phyloP scores from a whole-genome alignment of 1,139 yeast genomes.

The Lodderomyces theae region DNA sequence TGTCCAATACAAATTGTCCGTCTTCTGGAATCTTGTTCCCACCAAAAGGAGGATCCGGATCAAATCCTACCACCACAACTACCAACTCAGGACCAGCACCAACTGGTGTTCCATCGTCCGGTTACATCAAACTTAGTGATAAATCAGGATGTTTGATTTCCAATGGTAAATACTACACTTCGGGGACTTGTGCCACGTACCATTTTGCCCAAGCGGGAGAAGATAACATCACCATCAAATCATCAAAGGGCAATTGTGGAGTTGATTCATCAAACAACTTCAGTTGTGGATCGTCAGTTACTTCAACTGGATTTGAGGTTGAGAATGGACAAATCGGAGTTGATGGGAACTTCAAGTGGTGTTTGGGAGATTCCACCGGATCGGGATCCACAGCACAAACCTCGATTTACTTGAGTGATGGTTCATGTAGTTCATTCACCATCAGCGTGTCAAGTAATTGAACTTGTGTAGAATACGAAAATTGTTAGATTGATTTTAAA shows the following conservation, averaged over 20 bases:
- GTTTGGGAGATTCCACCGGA: constrained; percentile 39
- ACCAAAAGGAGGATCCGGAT: constrained; percentile 46
- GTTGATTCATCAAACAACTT: constrained; percentile 35
- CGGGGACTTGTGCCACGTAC: constrained; percentile 86
- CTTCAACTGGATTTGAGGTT: constrained; percentile 52
- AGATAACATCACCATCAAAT: constrained; percentile 67
- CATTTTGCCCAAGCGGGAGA: constrained; percentile 39
- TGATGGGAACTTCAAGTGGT: constrained; percentile 67
- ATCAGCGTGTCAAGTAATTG: constrained; percentile 8
- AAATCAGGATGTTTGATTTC: constrained; percentile 77
- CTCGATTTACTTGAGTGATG: constrained; percentile 49
- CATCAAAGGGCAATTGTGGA: constrained; percentile 76
- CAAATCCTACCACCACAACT: constrained; percentile 23
- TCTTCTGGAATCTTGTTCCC: constrained; percentile 64
- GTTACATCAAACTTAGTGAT: constrained; percentile 51
- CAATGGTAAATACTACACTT: constrained; percentile 78
- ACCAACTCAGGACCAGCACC: constrained; percentile 14
- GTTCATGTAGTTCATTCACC: constrained; percentile 27
- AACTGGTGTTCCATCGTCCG: constrained; percentile 31
- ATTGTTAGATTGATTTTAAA: not conserved
- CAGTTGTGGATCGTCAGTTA: constrained; percentile 31
- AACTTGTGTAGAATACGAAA: no score
- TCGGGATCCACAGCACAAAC: constrained; percentile 44
- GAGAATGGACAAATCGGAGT: constrained; percentile 49
- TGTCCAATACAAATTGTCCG: constrained; percentile 59